Base-by-base conservation (phyloP, 345 rosid genomes). In the Hibiscus mutabilis region DNA sequence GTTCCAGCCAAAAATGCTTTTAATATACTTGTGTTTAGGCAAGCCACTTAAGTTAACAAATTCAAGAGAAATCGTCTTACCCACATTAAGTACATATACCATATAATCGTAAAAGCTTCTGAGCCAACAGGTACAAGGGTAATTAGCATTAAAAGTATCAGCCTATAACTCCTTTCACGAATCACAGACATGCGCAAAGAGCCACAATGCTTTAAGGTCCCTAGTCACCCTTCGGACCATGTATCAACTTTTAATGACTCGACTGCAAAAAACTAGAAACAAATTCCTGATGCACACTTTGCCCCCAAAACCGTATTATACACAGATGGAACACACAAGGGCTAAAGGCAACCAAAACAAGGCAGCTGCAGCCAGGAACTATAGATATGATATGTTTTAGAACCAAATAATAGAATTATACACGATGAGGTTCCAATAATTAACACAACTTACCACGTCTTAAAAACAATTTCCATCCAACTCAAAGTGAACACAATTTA, bases 281-380 rank as follows among this genome's bases (percentile, higher is more conserved):
- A 42, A 21, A 40, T 64, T 21, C 42, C 68, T 64, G 11, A 13
- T 21, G 52, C 68, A 64, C 68, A 42, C 15, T 13, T 64, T 42
- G 68, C 53, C 24, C 46, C 11, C 13, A 42, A 64, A 64, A 37
- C 4, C 6, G 5, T 21, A n/a, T 40, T 21, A 12, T 42, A 13
- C 52, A 40, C 46, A 35, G 31, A 64, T 12, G n/a, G 52, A 64
- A 40, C 29, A 21, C 68, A 40, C 5, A 40, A 64, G 27, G 18
- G 5, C 52, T 40, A 42, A 29, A 64, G 52, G 25, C 66, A 61
- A 60, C 22, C 22, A 60, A 60, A 25, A 13, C 62, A 27, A 58
- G 62, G 62, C 62, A 58, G 35, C 62, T 58, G 61, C 15, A 61
- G 27, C 9, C 68, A 21, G 51, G 51, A 62, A 62, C 49, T 10